phyloP scores from a whole-genome alignment of 495 filamentous ascomycete genomes.

The Jackrogersella multiformis region DNA sequence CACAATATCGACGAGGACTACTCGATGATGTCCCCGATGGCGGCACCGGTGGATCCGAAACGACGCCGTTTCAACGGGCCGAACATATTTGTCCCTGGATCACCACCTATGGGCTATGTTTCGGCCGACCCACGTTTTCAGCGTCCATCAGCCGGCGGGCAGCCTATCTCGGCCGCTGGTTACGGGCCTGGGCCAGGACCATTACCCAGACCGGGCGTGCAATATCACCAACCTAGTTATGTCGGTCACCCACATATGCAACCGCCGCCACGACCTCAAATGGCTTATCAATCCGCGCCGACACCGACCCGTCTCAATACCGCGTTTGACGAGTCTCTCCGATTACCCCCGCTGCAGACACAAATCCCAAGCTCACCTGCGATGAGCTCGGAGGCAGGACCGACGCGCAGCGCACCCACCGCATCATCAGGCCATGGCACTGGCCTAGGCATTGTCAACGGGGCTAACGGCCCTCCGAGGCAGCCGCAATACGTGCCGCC shows the following conservation, averaged over 20 bases:
- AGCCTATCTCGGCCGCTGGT: conserved; percentile 33
- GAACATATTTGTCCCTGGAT: conserved; percentile 38
- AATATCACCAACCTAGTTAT: conserved; percentile 28
- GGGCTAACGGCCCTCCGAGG: conserved; percentile 3
- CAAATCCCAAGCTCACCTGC: conserved; percentile 42
- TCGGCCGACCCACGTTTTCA: conserved; percentile 37
- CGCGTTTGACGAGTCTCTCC: conserved; percentile 55
- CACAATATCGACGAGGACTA: conserved; percentile 55
- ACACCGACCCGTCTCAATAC: conserved; percentile 25
- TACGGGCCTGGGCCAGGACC: conserved; percentile 34
- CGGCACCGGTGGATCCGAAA: conserved; percentile 62
- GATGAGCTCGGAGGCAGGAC: conserved; percentile 21
- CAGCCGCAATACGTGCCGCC: conserved; percentile 24
- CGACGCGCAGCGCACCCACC: conserved; percentile 13
- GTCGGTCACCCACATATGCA: conserved; percentile 44
- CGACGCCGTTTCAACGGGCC: conserved; percentile 61
- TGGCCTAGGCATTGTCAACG: conserved; percentile 21
- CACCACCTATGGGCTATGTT: conserved; percentile 42
- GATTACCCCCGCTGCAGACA: conserved; percentile 70
- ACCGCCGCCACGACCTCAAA: conserved; percentile 36
- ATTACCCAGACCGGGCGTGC: conserved; percentile 35
- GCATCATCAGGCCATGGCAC: conserved; percentile 25
- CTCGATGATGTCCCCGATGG: conserved; percentile 48
- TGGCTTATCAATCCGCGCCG: conserved; percentile 29
- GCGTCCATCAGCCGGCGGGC: conserved; percentile 33